phyloP scores from a whole-genome alignment of 768 basidiomycete genomes.

The Macrolepiota fuliginosa region DNA sequence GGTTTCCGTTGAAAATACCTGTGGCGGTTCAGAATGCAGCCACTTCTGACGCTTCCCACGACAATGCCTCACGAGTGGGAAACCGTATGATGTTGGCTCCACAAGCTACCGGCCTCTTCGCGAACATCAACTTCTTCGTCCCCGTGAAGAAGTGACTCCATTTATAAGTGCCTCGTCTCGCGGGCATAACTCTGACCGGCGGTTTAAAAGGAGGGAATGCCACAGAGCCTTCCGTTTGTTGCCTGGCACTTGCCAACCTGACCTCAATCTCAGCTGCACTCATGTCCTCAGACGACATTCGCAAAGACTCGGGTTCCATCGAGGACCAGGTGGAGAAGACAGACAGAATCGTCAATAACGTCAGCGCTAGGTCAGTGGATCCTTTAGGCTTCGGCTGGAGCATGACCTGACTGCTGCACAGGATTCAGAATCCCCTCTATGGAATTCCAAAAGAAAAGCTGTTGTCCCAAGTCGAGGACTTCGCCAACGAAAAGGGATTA shows the following conservation, averaged over 20 bases:
- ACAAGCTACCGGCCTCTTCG: not conserved
- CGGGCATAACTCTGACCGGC: not conserved
- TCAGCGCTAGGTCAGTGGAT: constrained; percentile 14
- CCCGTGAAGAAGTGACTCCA: not conserved
- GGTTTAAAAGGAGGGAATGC: not conserved
- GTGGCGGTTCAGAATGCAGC: not conserved
- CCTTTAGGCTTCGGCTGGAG: not conserved
- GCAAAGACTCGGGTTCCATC: not conserved
- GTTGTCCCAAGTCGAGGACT: constrained; percentile 54
- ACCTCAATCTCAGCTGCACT: not conserved
- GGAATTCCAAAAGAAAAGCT: constrained; percentile 61
- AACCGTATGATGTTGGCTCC: constrained; percentile 4
- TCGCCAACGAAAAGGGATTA: constrained; percentile 47
- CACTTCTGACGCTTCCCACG: constrained; percentile 3
- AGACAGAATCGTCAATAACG: constrained; percentile 16
- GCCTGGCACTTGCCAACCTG: not conserved
- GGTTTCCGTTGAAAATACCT: too few relatives aligned
- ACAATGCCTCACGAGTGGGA: not conserved
- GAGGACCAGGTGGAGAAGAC: constrained; percentile 2
- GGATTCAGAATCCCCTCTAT: constrained; percentile 36
- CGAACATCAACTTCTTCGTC: constrained; percentile 1
- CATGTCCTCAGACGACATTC: constrained; percentile 8
- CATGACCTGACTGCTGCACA: constrained; percentile 8
- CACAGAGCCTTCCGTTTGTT: not conserved
- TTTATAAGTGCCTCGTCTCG: not conserved